phyloP scores from a whole-genome alignment of 2,329 filamentous ascomycete species.

The Cytospora mali region DNA sequence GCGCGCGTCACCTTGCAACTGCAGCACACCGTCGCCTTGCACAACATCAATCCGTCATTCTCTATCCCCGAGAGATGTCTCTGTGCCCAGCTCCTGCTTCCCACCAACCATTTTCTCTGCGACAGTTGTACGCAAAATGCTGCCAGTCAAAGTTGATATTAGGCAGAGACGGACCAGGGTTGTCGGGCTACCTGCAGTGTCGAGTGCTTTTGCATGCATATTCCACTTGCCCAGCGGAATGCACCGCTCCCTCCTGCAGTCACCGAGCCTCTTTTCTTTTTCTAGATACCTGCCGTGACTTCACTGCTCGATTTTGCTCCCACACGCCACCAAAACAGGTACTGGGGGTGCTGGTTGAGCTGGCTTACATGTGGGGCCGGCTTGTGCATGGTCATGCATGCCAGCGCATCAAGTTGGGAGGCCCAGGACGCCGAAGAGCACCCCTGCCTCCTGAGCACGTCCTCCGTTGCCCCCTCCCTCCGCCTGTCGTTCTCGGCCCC shows the following conservation, averaged over 20 bases:
- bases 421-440: constrained; percentile 46
- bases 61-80: constrained; percentile 9
- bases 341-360: constrained; percentile 41
- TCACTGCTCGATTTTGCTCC: constrained; percentile 12
- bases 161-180: constrained; percentile 13
- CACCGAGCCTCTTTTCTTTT: constrained; percentile 26
- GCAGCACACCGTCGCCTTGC: constrained; percentile 8
- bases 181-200: constrained; percentile 18
- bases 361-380: constrained; percentile 49
- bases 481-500: constrained; percentile 23
- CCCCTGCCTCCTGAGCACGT: constrained; percentile 33
- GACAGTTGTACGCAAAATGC: constrained; percentile 13
- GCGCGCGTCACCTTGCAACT: constrained; percentile 27
- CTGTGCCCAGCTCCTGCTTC: constrained; percentile 6
- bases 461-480: constrained; percentile 34
- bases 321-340: constrained; percentile 31
- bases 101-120: constrained; percentile 9
- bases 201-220: constrained; percentile 22
- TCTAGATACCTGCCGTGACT: constrained; percentile 9
- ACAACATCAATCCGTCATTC: constrained; percentile 15
- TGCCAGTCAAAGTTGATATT: constrained; percentile 21
- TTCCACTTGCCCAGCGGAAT: constrained; percentile 15
- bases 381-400: constrained; percentile 64
- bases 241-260: constrained; percentile 17
- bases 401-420: constrained; percentile 55